phyloP scores from a whole-genome alignment of 192 early-diverging fungal species.

The Backusella westeae region DNA sequence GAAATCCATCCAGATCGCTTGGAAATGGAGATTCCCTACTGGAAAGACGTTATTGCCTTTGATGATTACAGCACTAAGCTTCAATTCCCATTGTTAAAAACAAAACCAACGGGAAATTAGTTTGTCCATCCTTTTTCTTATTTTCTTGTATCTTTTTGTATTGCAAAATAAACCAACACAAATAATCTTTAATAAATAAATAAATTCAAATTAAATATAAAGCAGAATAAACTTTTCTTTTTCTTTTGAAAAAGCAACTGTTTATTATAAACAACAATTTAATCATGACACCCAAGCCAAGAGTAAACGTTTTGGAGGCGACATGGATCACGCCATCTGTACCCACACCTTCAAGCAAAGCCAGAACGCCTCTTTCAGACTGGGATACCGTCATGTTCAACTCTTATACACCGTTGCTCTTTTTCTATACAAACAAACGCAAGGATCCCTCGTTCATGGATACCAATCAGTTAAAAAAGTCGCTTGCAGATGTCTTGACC shows the following conservation, averaged over 20 bases:
- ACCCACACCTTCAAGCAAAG: conserved; percentile 6
- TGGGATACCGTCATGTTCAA: conserved; percentile 36
- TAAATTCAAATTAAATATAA: background rate
- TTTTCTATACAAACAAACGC: conserved; percentile 18
- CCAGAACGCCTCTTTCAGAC: conserved; percentile 17
- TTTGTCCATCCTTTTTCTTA: background rate
- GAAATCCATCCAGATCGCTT: conserved; percentile 52
- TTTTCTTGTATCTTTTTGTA: background rate
- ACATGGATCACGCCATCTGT: conserved; percentile 10
- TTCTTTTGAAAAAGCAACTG: background rate
- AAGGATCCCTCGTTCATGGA: conserved; percentile 21
- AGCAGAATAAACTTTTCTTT: background rate
- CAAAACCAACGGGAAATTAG: conserved; percentile 15
- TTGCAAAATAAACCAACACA: background rate
- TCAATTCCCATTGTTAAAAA: conserved; percentile 14
- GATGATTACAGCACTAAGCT: conserved; percentile 26
- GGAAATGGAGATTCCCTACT: conserved; percentile 40
- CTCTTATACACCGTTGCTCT: conserved; percentile 25
- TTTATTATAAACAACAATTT: background rate
- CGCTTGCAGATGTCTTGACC: conserved; percentile 9
- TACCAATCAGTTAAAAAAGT: background rate
- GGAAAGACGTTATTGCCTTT: conserved; percentile 22
- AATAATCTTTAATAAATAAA: background rate
- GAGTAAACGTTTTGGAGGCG: background rate
- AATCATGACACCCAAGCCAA: conserved; percentile 20